phyloP scores from a whole-genome alignment of 1,284 basidiomycete genomes.

The Phylloporus sp. region DNA sequence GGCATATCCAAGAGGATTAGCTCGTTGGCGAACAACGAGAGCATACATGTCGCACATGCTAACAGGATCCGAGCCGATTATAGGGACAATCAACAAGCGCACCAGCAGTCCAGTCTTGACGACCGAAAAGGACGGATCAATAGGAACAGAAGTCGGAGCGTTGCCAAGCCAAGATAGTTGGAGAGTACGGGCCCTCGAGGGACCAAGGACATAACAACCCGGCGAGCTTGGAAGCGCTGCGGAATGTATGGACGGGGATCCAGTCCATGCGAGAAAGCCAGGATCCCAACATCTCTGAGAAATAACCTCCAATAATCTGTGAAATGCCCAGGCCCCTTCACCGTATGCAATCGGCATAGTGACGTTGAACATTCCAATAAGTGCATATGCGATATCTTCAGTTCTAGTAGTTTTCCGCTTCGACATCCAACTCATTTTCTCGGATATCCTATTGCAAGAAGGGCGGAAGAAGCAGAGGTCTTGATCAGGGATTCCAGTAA shows the following conservation, averaged over 20 bases:
- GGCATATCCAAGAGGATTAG: background rate
- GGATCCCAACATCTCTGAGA: background rate
- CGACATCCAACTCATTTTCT: conserved; percentile 31
- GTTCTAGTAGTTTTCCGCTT: conserved; percentile 23
- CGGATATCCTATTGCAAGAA: conserved; percentile 28
- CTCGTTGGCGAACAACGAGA: background rate
- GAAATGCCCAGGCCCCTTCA: conserved; percentile 14
- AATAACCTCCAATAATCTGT: background rate
- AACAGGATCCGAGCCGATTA: background rate
- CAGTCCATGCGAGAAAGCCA: conserved; percentile 2
- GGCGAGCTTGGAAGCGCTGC: background rate
- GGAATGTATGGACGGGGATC: background rate
- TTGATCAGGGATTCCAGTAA: conserved; percentile 18
- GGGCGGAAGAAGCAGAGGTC: conserved; percentile 24
- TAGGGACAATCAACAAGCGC: background rate
- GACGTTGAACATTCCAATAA: conserved; percentile 30
- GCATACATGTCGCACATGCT: background rate
- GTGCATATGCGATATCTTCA: conserved; percentile 28
- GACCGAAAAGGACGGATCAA: conserved; percentile 1
- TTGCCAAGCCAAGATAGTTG: background rate
- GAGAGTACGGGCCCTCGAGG: background rate
- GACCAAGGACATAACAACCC: background rate
- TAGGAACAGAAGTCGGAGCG: background rate
- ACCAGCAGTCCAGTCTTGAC: conserved; percentile 1
- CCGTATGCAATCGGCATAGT: conserved; percentile 29